A percentile compares a stretch with the other conserved stretches of the same genome.
Conservation (phyloP, 495 filamentous ascomycete genomes). For the Podospora pseudoanserina region DNA sequence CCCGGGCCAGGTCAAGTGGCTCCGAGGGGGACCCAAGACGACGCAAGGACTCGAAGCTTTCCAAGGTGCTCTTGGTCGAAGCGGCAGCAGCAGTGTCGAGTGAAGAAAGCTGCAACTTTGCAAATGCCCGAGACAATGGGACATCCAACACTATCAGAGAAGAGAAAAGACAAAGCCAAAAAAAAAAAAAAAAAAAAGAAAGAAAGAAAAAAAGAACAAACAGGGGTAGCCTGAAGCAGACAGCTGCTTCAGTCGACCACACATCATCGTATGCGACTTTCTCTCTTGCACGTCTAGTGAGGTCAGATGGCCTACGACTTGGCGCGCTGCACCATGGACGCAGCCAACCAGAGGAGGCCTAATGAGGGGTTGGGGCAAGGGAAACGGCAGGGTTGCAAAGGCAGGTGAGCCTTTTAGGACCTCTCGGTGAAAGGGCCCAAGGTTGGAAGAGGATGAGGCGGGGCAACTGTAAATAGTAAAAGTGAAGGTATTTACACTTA, state of each 20-base stretch:
- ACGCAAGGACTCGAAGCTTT: slow-evolving; percentile 26
- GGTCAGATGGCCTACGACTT: slow-evolving; percentile 37
- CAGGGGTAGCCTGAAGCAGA: background rate
- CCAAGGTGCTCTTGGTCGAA: background rate
- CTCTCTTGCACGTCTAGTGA: slow-evolving; percentile 31
- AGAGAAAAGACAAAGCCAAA: too few species aligned
- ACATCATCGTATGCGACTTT: slow-evolving; percentile 22
- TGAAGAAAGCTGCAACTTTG: slow-evolving; percentile 2
- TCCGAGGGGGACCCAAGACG: slow-evolving; percentile 22
- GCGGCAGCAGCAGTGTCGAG: background rate
- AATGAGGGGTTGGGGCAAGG: slow-evolving; percentile 31
- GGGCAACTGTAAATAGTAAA: background rate
- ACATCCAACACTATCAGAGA: background rate
- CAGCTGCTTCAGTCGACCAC: background rate
- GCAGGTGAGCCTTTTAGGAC: slow-evolving; percentile 31
- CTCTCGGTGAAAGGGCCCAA: slow-evolving; percentile 24
- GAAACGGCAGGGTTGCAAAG: slow-evolving; percentile 26
- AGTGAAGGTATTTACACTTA: slow-evolving; percentile 13
- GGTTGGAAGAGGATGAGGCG: background rate
- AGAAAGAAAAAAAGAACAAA: background rate
- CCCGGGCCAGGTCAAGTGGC: slow-evolving; percentile 34
- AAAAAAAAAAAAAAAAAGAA: too few species aligned
- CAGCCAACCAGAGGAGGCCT: slow-evolving; percentile 32
- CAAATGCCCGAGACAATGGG: slow-evolving; percentile 6
- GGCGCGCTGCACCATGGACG: slow-evolving; percentile 28